Evolutionary conservation across 2,329 filamentous ascomycete species (phyloP), one percentile per base, ranked within the genome.

Genomic region (Fusarium mundagurra): DNA sequence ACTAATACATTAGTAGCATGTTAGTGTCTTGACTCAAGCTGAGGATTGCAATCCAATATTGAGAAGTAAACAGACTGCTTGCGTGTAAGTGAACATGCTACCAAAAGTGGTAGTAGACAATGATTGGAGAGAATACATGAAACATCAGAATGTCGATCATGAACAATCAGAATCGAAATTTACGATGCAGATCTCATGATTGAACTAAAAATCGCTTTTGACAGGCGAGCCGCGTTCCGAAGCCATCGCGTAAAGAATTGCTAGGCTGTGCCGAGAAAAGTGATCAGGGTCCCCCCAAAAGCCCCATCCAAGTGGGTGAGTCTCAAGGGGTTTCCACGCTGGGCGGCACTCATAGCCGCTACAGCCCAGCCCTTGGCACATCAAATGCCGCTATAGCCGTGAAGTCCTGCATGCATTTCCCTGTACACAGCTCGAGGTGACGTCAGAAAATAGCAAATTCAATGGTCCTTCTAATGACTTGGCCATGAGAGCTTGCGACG

Each of bases 401-500:
- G 48, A 29, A 41, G 58, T 61, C 58, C 55, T 58, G 34, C 69
- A 47, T 55, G 36, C 39, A 45, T 29, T 69, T 64, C 64, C 64
- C 27, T 69, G 66, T 27, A 38, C 34, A 39, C 44, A 69, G 33
- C n/a, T 41, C 31, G 48, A 34, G 51, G 60, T 78, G 76, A 78
- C 76, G 76, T 78, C 76, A 78, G 71, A 60, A 64, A 64, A 22
- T 27, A 50, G 67, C 34, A 38, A 41, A 34, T 69, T 65, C 22
- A 58, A 58, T 51, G 53, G 48, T 51, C 29, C 24, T 60, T 29
- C 62, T 57, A 67, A 61, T 72, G 64, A 69, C 44, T 59, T 74
- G 53, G 60, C 55, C 53, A 53, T 64, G 57, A 44, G 61, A 75
- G 72, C 72, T 75, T 75, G 72, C 72, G 72, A 75, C 72, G 72